Conservation (phyloP, 2,329 filamentous ascomycete genomes). For the Talaromyces albobiverticillius region DNA sequence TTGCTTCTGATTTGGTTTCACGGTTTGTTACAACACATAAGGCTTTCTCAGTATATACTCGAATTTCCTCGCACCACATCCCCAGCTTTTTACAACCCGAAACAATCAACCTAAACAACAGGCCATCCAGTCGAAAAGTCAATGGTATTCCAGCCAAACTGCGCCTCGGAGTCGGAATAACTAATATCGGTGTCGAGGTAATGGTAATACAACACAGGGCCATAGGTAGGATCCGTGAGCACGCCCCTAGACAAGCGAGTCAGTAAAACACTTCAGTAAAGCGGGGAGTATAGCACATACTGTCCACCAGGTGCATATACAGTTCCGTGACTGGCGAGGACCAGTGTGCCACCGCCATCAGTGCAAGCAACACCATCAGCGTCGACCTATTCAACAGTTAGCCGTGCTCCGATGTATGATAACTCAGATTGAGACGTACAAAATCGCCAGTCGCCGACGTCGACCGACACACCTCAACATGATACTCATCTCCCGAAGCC, state of each 20-base stretch:
- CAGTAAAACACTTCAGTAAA: too few relatives aligned
- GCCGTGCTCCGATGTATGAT: not conserved
- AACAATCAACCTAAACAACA: slow-evolving; percentile 26
- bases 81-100: too few relatives aligned
- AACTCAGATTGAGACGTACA: slow-evolving; percentile 30
- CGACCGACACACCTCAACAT: slow-evolving; percentile 63
- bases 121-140: slow-evolving; percentile 47
- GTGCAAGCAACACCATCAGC: slow-evolving; percentile 52
- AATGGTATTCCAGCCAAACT: slow-evolving; percentile 48
- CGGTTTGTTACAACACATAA: too few relatives aligned
- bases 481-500: slow-evolving; percentile 60
- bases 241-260: slow-evolving; percentile 25
- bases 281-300: slow-evolving; percentile 44
- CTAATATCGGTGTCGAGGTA: slow-evolving; percentile 57
- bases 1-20: too few relatives aligned
- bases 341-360: slow-evolving; percentile 57
- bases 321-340: slow-evolving; percentile 58
- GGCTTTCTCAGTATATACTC: too few relatives aligned
- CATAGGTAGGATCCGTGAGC: slow-evolving; percentile 34
- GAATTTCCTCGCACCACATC: too few relatives aligned
- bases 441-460: slow-evolving; percentile 52
- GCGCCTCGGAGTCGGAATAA: slow-evolving; percentile 46
- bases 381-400: slow-evolving; percentile 41
- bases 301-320: slow-evolving; percentile 67
- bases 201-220: slow-evolving; percentile 62